Evolutionary conservation across 176 grass and related monocot species (phyloP), one percentile per base, ranked within the genome.

Genomic region (Puya raimondii): DNA sequence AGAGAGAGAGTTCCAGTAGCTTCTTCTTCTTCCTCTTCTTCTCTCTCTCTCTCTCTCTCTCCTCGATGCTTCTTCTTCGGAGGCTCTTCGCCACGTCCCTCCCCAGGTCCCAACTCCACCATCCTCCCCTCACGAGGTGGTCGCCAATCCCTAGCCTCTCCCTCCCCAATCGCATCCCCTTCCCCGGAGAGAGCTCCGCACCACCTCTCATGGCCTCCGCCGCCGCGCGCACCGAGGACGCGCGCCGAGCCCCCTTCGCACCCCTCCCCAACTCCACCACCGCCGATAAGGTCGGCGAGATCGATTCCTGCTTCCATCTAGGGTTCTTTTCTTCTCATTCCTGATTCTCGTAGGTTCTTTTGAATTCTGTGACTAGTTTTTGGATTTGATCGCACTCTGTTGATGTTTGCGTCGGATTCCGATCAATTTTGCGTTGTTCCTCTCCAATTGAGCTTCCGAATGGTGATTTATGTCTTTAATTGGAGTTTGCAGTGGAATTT

Each of bases 1-100:
- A 33, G 29, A 33, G 33, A 42, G 33, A 42, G 33, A 6, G 33
- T 42, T 6, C 33, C 33, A 42, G 33, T 42, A 42, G 33, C 29
- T 33, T 4, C 29, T 33, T 2, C 27, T 29, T 21, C 20, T 49
- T 63, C 59, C 61, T 49, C 27, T 12, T 2, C 51, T 63, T 64
- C 21, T 11, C 10, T 47, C 3, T 49, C 47, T 20, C 18, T 47
- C 15, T 9, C 70, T 72, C 13, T 14, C 25, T 63, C 67, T 67
- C 71, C 75, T 71, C 58, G 74, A 96, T 91, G 91, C 78, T 86
- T 83, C 82, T 83, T 50, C 77, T 76, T 9, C 67, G 91, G 57
- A 75, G 75, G 49, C 69, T 96, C 85, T 77, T 78, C 85, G 67
- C 79, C 70, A 57, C 79, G 73, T 74, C 70, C 66, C 15, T 78